Conservation (phyloP, 495 filamentous ascomycete genomes). For the Viridothelium virens region DNA sequence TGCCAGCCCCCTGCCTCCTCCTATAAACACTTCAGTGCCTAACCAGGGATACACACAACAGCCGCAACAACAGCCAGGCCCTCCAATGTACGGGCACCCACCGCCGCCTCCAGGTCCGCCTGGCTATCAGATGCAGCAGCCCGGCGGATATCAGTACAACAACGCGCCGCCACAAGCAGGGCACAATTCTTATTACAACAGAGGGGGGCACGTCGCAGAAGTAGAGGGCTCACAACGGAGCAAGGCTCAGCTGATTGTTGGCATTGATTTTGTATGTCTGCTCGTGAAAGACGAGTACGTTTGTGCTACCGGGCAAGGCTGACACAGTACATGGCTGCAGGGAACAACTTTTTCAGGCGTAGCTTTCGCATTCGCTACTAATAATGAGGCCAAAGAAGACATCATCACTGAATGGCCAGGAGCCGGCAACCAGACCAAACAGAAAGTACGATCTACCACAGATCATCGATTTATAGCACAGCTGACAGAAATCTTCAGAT, state of each 20-base stretch:
- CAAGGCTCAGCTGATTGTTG: slow-evolving; percentile 72
- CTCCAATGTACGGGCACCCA: slow-evolving; percentile 26
- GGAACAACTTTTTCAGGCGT: slow-evolving; percentile 71
- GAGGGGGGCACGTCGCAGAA: slow-evolving; percentile 53
- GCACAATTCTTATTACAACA: slow-evolving; percentile 14
- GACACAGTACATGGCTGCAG: slow-evolving; percentile 33
- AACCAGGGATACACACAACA: slow-evolving; percentile 24
- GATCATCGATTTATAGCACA: background rate
- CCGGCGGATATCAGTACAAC: slow-evolving; percentile 20
- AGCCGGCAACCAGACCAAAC: slow-evolving; percentile 66
- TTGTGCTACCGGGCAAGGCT: slow-evolving; percentile 8
- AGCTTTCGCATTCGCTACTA: slow-evolving; percentile 67
- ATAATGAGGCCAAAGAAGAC: slow-evolving; percentile 69
- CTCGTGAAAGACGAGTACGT: background rate
- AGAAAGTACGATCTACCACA: slow-evolving; percentile 48
- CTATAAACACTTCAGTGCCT: slow-evolving; percentile 28
- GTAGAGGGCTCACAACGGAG: slow-evolving; percentile 78
- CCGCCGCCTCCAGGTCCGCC: slow-evolving; percentile 25
- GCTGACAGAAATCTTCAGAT: slow-evolving; percentile 42
- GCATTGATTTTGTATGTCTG: slow-evolving; percentile 69
- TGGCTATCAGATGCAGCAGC: slow-evolving; percentile 30
- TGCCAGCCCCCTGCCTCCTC: slow-evolving; percentile 30
- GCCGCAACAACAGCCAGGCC: slow-evolving; percentile 15
- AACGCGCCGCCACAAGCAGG: slow-evolving; percentile 8
- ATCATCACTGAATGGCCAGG: slow-evolving; percentile 74